Conservation (phyloP, 192 early-diverging fungal genomes). For the Coemansia sp. region DNA sequence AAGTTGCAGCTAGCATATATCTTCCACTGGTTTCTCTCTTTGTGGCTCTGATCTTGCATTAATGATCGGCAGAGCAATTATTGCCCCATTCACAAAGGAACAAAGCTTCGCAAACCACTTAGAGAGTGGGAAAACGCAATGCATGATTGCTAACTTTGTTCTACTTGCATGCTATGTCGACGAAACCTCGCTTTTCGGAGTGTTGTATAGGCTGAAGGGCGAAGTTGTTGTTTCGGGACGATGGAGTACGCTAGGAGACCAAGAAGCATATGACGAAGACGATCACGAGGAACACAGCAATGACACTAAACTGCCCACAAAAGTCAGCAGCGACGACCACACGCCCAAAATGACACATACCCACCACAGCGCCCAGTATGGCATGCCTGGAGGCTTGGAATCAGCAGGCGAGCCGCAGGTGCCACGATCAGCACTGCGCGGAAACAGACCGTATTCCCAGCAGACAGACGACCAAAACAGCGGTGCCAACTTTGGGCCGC, state of each 20-base stretch:
- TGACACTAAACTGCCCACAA: too few relatives aligned
- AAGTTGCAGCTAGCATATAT: too few relatives aligned
- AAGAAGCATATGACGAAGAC: slow-evolving; percentile 4
- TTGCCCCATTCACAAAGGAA: not conserved
- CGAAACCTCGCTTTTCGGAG: too few relatives aligned
- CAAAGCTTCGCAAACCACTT: too few relatives aligned
- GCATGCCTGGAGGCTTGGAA: not conserved
- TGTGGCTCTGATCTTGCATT: not conserved
- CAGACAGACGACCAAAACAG: not conserved
- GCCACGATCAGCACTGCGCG: slow-evolving; percentile 33
- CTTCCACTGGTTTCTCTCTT: not conserved
- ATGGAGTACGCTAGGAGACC: slow-evolving; percentile 37
- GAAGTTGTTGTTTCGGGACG: slow-evolving; percentile 32
- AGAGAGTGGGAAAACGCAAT: too few relatives aligned
- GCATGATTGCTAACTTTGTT: not conserved
- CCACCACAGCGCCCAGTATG: slow-evolving; percentile 21
- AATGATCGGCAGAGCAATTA: not conserved
- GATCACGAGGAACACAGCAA: slow-evolving; percentile 1
- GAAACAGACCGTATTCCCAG: slow-evolving; percentile 14
- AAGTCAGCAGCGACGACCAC: not conserved
- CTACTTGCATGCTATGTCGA: not conserved
- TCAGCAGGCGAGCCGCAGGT: slow-evolving; percentile 13
- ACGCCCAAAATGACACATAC: slow-evolving; percentile 32
- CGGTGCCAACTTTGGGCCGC: not conserved
- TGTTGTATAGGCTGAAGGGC: slow-evolving; percentile 34